A percentile compares a stretch with the other conserved stretches of the same genome.
Conservation (phyloP, 805 yeast species). For the Nakazawaea ishiwadae region DNA sequence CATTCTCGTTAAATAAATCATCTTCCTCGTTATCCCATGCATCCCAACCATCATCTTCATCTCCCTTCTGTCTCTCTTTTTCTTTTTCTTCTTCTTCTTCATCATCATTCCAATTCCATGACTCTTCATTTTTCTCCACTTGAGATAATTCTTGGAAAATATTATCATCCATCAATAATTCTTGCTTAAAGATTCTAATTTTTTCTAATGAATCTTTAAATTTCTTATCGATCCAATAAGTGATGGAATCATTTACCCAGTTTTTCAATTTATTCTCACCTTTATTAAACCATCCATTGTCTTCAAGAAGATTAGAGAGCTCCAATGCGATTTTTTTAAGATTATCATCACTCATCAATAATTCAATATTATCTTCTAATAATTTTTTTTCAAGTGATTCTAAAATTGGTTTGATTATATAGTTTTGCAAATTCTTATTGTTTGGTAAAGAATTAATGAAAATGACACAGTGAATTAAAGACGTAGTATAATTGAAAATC, state of each 20-base stretch:
- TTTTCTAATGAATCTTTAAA: constrained; percentile 6
- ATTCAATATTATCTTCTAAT: constrained; percentile 10
- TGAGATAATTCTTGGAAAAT: not conserved
- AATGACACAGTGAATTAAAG: constrained; percentile 3
- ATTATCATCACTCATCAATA: constrained; percentile 2
- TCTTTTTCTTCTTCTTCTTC: constrained; percentile 11
- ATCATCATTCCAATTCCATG: constrained; percentile 11
- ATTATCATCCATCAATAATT: not conserved
- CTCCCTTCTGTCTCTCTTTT: constrained; percentile 6
- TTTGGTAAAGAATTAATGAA: constrained; percentile 7
- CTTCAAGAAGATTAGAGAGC: not conserved
- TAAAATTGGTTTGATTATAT: constrained; percentile 8
- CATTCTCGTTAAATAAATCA: constrained; percentile 19
- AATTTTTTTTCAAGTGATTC: constrained; percentile 6
- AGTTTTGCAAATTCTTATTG: constrained; percentile 2
- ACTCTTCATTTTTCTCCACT: constrained; percentile 1
- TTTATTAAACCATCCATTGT: constrained; percentile 7
- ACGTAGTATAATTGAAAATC: not conserved
- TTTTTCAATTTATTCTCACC: constrained; percentile 5
- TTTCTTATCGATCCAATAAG: constrained; percentile 13
- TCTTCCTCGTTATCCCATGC: constrained; percentile 22
- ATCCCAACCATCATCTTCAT: constrained; percentile 20
- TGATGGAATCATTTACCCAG: constrained; percentile 10
- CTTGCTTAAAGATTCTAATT: not conserved
- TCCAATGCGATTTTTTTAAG: not conserved